Percentiles rank a stretch among this genome's conserved stretches.
These are phyloP conservation scores for Monosporascus sp. DNA, from an alignment of 2,329 filamentous ascomycete species.

Conservation along the genomic window DNA sequence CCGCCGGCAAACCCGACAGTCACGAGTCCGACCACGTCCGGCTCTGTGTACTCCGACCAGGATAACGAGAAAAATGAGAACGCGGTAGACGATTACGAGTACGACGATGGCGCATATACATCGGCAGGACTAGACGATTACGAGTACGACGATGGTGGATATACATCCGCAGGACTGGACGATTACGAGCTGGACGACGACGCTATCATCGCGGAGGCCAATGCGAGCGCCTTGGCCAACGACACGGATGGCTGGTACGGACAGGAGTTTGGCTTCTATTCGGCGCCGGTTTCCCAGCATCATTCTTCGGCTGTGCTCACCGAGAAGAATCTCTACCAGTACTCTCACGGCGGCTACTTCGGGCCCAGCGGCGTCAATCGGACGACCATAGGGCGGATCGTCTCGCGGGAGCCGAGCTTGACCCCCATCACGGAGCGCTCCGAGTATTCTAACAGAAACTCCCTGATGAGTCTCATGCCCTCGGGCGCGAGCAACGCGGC, in stretches of 20 bases:
- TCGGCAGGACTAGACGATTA: constrained; percentile 24
- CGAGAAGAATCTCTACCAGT: constrained; percentile 45
- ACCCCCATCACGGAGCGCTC: constrained; percentile 95
- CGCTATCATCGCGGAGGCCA: constrained; percentile 88
- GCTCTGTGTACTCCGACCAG: constrained; percentile 17
- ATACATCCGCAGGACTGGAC: constrained; percentile 36
- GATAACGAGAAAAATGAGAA: constrained; percentile 15
- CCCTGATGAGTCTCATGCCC: constrained; percentile 69
- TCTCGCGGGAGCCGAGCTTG: constrained; percentile 80
- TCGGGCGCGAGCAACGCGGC: constrained; percentile 40
- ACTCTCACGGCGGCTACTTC: constrained; percentile 83
- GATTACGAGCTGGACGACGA: constrained; percentile 75
- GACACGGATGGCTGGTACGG: constrained; percentile 95
- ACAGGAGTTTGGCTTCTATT: constrained; percentile 94
- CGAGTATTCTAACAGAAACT: constrained; percentile 94
- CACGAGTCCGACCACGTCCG: constrained; percentile 29
- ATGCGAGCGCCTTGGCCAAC: constrained; percentile 85
- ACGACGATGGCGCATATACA: constrained; percentile 50
- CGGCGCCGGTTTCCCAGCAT: constrained; percentile 42
- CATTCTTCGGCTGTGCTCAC: constrained; percentile 19
- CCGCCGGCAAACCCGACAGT: constrained; percentile 29
- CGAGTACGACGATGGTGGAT: constrained; percentile 55
- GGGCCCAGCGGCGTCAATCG: constrained; percentile 67
- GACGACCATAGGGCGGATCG: constrained; percentile 65
- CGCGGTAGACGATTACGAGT: constrained; percentile 33